Evolutionary conservation across 1,284 basidiomycete genomes (phyloP).

Genomic region (Malassezia equina): DNA sequence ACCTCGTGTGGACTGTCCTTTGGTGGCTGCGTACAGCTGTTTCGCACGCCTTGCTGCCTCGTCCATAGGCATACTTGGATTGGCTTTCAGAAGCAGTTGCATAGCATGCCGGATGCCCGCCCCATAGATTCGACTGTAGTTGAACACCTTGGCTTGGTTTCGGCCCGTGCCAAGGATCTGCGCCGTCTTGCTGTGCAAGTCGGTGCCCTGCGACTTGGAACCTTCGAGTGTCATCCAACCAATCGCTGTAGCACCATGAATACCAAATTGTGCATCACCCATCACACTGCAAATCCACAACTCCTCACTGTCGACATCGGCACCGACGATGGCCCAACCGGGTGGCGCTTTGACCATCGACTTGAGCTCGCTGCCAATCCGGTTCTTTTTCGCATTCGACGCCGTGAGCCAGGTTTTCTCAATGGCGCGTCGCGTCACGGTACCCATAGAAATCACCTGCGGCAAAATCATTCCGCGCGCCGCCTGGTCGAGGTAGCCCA

Average conservation of each 20-base stretch:
- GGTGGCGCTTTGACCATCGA: constrained; percentile 89
- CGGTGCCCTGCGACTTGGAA: constrained; percentile 89
- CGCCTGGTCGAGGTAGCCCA: constrained; percentile 39
- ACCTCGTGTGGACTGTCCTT: constrained; percentile 56
- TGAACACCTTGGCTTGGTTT: constrained; percentile 96
- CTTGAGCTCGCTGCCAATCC: constrained; percentile 93
- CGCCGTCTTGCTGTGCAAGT: constrained; percentile 94
- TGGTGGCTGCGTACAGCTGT: constrained; percentile 82
- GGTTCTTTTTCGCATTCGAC: constrained; percentile 93
- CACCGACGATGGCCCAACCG: constrained; percentile 89
- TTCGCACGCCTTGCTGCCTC: constrained; percentile 71
- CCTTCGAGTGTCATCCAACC: constrained; percentile 99
- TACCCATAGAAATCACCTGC: constrained; percentile 95
- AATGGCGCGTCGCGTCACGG: constrained; percentile 89
- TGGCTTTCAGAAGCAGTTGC: constrained; percentile 76
- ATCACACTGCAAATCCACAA: constrained; percentile 98
- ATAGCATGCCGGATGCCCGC: constrained; percentile 91
- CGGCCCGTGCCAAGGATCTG: constrained; percentile 83
- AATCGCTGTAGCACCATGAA: constrained; percentile 91
- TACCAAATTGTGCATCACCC: constrained; percentile 95
- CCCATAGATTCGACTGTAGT: constrained; percentile 96
- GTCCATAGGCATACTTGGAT: constrained; percentile 66
- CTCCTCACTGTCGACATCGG: constrained; percentile 97
- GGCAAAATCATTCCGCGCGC: constrained; percentile 71
- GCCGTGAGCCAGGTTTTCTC: constrained; percentile 98